Conservation (phyloP, 2,329 filamentous ascomycete species). For the Rutstroemia sp. region DNA sequence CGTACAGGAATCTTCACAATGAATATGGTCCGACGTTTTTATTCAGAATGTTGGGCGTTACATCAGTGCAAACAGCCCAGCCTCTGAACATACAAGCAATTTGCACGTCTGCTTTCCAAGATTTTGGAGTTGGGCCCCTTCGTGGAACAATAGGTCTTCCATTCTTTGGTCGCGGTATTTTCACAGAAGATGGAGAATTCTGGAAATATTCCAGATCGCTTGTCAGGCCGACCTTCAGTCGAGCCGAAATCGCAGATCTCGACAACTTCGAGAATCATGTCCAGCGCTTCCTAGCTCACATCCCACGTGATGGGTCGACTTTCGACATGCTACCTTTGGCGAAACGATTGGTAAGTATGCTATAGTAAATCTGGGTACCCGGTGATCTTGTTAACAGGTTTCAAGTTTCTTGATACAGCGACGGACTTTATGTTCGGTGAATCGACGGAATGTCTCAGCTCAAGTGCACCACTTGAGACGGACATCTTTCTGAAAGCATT, state of each 20-base stretch:
- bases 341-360: neutral
- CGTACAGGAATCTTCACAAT: neutral
- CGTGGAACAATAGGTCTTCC: slow-evolving; percentile 35
- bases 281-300: neutral
- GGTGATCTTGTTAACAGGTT: neutral
- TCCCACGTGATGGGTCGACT: neutral
- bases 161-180: neutral
- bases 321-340: slow-evolving; percentile 1
- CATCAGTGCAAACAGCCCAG: slow-evolving; percentile 34
- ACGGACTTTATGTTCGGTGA: neutral
- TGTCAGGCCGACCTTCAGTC: slow-evolving; percentile 1
- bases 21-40: neutral
- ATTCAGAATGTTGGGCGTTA: neutral
- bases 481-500: slow-evolving; percentile 4
- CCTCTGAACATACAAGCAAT: slow-evolving; percentile 48
- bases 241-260: neutral
- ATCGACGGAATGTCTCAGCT: neutral
- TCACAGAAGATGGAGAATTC: neutral
- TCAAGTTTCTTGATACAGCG: neutral
- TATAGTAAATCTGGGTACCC: neutral
- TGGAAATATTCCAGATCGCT: slow-evolving; percentile 6
- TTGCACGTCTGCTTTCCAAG: slow-evolving; percentile 45
- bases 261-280: neutral
- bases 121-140: slow-evolving; percentile 39
- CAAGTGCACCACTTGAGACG: neutral